Percentiles rank a stretch among this genome's conserved stretches.
Conservation (phyloP, 2,329 filamentous ascomycete species). For the Coniella lustricola region DNA sequence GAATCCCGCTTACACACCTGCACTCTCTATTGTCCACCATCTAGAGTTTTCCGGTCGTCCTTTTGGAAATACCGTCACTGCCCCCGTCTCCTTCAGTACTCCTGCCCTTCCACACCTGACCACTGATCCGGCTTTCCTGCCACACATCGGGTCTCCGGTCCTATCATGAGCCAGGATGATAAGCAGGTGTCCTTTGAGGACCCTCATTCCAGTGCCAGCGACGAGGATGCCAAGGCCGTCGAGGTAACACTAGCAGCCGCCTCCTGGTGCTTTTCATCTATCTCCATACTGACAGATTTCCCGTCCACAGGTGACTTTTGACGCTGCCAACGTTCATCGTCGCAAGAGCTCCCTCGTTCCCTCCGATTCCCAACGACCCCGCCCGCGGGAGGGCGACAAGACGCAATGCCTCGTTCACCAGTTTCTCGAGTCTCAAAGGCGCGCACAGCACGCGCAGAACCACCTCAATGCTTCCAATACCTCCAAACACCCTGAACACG, state of each 20-base stretch:
- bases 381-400: slow-evolving; percentile 27
- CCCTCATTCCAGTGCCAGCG: slow-evolving; percentile 38
- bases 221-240: slow-evolving; percentile 44
- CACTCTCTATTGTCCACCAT: too few species aligned
- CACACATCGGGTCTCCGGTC: not conserved
- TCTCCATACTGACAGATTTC: not conserved
- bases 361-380: slow-evolving; percentile 34
- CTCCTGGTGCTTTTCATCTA: not conserved
- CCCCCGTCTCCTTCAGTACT: too few species aligned
- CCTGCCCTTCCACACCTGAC: too few species aligned
- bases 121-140: too few species aligned
- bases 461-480: slow-evolving; percentile 11
- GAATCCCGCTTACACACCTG: too few species aligned
- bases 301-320: slow-evolving; percentile 51
- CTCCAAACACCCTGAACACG: not conserved
- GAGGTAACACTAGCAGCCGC: slow-evolving; percentile 34
- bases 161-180: slow-evolving; percentile 16
- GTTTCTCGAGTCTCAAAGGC: slow-evolving; percentile 51
- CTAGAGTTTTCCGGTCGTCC: too few species aligned
- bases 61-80: too few species aligned
- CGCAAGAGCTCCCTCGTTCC: slow-evolving; percentile 60
- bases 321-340: slow-evolving; percentile 52
- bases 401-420: slow-evolving; percentile 61
- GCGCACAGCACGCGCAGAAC: slow-evolving; percentile 19
- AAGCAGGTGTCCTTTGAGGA: slow-evolving; percentile 24